Conservation (phyloP, 495 filamentous ascomycete species). For the Lineolata rhizophorae region DNA sequence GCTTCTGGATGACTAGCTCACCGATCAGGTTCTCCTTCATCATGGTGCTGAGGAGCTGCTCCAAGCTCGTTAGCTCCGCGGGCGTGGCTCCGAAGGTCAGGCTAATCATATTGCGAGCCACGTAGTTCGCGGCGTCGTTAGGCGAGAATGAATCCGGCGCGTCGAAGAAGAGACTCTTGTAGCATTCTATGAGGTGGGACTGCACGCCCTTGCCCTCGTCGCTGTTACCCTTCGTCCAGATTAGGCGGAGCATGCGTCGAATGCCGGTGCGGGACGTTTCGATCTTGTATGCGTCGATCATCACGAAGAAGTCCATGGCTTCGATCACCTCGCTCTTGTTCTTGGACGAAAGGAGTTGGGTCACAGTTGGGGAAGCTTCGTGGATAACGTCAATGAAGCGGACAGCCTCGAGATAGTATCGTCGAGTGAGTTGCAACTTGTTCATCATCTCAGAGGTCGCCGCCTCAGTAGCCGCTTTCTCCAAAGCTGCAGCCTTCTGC, state of each 20-base stretch:
- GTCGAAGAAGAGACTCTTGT: constrained; percentile 87
- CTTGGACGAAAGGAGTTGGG: constrained; percentile 70
- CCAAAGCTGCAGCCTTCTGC: constrained; percentile 30
- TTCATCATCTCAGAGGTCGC: constrained; percentile 61
- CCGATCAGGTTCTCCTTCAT: constrained; percentile 79
- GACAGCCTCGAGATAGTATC: constrained; percentile 81
- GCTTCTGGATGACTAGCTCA: constrained; percentile 68
- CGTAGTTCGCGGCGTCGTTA: constrained; percentile 88
- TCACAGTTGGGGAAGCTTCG: constrained; percentile 49
- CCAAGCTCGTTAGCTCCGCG: constrained; percentile 83
- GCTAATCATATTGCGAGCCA: constrained; percentile 97
- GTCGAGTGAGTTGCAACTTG: constrained; percentile 63
- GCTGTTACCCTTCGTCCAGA: constrained; percentile 98
- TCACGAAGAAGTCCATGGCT: constrained; percentile 95
- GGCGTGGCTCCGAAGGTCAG: constrained; percentile 87
- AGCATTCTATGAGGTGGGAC: constrained; percentile 90
- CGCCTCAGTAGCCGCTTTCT: constrained; percentile 51
- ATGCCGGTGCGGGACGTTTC: constrained; percentile 79
- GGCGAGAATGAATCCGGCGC: constrained; percentile 66
- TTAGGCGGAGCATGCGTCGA: constrained; percentile 79
- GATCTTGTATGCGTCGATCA: constrained; percentile 85
- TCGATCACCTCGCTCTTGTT: constrained; percentile 98
- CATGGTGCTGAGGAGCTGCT: constrained; percentile 90
- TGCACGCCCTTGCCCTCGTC: constrained; percentile 98
- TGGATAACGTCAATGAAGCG: constrained; percentile 91